phyloP scores from a whole-genome alignment of 73 alveolate genomes.

The Tetrahymena elliotti region DNA sequence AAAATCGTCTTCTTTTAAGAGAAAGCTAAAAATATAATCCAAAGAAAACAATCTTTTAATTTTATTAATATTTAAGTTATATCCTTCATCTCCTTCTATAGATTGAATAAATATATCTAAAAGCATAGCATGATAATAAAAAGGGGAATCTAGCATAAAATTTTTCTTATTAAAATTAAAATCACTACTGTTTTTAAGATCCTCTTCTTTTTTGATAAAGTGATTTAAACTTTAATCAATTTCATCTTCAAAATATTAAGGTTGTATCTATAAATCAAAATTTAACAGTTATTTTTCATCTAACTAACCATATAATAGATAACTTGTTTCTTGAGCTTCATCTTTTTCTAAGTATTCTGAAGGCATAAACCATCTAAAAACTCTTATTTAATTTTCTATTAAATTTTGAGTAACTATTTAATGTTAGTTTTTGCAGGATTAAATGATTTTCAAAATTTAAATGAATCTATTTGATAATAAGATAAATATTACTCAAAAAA shows the following conservation, averaged over 20 bases:
- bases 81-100: constrained; percentile 33
- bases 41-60: constrained; percentile 19
- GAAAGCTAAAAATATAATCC: constrained; percentile 11
- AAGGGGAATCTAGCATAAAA: constrained; percentile 13
- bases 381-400: neutral
- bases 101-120: constrained; percentile 4
- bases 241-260: neutral
- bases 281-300: neutral
- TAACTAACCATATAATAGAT: neutral
- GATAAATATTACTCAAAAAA: neutral
- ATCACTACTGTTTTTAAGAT: neutral
- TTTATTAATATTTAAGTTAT: constrained; percentile 22
- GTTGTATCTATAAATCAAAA: neutral
- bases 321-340: neutral
- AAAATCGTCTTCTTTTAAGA: constrained; percentile 14
- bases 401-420: neutral
- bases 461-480: constrained; percentile 4
- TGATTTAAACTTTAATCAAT: neutral
- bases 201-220: neutral
- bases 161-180: neutral
- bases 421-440: constrained; percentile 1
- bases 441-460: constrained; percentile 8
- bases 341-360: neutral
- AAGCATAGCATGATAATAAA: constrained; percentile 11
- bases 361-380: neutral